A percentile compares a stretch with the other conserved stretches of the same genome.
Evolutionary conservation across 176 grass and related monocot species (phyloP).

Genomic region (Cenchrus americanus): DNA sequence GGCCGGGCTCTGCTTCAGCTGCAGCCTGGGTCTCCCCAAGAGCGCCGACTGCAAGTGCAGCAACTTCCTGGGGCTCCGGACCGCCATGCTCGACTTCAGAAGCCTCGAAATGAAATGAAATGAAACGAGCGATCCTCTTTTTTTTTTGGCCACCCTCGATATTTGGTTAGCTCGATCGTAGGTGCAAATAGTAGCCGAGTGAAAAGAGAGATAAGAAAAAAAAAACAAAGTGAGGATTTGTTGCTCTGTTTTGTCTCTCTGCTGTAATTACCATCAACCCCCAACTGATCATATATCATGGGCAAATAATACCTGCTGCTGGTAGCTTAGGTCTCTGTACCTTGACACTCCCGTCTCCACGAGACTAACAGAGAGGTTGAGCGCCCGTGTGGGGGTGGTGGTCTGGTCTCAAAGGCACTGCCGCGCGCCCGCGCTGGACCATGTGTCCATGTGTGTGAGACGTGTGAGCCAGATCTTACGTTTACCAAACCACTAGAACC

Average conservation of each 20-base stretch:
- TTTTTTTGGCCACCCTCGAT: constrained; percentile 33
- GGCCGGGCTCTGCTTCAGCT: constrained; percentile 72
- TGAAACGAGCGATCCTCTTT: neutral
- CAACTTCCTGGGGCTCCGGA: constrained; percentile 65
- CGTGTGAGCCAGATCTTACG: constrained; percentile 40
- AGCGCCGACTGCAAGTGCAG: constrained; percentile 75
- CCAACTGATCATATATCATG: constrained; percentile 43
- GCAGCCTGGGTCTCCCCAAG: constrained; percentile 73
- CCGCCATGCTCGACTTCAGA: constrained; percentile 78
- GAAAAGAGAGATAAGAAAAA: constrained; percentile 5
- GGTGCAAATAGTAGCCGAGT: constrained; percentile 51
- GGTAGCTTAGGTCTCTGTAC: neutral
- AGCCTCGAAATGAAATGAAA: constrained; percentile 79
- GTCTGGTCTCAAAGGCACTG: constrained; percentile 4
- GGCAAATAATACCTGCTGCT: constrained; percentile 35
- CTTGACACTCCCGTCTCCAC: neutral
- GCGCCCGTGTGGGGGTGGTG: neutral
- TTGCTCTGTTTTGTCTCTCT: constrained; percentile 57
- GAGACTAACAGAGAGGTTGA: constrained; percentile 2
- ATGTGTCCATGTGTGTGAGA: neutral
- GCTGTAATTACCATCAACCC: constrained; percentile 53
- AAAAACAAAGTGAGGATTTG: constrained; percentile 22
- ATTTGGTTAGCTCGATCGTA: constrained; percentile 53
- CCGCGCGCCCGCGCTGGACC: neutral
- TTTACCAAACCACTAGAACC: constrained; percentile 34